These are phyloP conservation scores for Fusarium euwallaceae DNA, from an alignment of 2,329 filamentous ascomycete genomes.

Conservation along the genomic window DNA sequence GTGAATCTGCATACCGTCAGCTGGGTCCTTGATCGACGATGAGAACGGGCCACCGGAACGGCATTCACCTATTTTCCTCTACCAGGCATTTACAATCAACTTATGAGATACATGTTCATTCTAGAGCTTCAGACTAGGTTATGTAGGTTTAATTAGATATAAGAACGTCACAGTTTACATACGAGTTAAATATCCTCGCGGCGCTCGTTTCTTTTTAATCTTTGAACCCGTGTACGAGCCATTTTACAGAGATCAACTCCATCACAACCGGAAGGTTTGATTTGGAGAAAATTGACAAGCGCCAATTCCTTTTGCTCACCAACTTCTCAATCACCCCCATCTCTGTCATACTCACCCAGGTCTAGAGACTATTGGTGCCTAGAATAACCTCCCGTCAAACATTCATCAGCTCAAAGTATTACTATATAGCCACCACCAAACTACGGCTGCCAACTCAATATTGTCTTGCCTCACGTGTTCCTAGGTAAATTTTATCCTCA, in stretches of 20 bases:
- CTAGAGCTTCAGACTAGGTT: background rate
- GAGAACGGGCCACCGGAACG: background rate
- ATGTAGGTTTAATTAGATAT: background rate
- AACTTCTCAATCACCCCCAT: background rate
- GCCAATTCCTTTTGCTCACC: background rate
- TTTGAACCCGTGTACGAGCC: background rate
- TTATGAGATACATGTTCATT: background rate
- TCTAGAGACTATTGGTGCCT: background rate
- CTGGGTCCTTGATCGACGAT: background rate
- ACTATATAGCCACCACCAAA: background rate
- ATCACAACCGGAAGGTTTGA: too few relatives aligned
- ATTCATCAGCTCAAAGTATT: background rate
- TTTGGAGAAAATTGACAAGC: too few relatives aligned
- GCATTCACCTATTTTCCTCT: background rate
- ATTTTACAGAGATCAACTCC: background rate
- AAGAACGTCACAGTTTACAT: background rate
- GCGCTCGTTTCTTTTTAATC: background rate
- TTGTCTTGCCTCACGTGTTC: too few relatives aligned
- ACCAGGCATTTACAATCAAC: too few relatives aligned
- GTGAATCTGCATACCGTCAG: background rate
- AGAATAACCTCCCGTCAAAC: background rate
- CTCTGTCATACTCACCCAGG: too few relatives aligned
- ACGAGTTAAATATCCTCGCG: background rate
- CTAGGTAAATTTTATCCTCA: too few relatives aligned
- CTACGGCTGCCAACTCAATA: too few relatives aligned